A percentile compares a stretch with the other conserved stretches of the same genome.
phyloP scores from a whole-genome alignment of 2,329 filamentous ascomycete species.

The Saccharata proteae region DNA sequence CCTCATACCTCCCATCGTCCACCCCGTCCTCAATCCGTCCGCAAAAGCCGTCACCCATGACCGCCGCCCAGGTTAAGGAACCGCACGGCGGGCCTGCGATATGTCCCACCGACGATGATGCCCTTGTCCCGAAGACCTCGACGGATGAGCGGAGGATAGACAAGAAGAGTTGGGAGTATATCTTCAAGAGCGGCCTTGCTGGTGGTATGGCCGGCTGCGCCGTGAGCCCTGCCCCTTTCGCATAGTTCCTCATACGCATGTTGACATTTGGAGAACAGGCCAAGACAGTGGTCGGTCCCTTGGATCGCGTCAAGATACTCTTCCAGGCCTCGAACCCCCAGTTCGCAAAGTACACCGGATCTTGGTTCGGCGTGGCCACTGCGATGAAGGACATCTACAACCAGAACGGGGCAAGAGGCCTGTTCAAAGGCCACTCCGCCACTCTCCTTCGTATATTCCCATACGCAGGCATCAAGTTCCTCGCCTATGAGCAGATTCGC shows the following conservation, averaged over 20 bases:
- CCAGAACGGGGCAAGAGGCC: slow-evolving; percentile 58
- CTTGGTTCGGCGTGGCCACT: slow-evolving; percentile 70
- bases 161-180: slow-evolving; percentile 70
- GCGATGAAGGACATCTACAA: slow-evolving; percentile 76
- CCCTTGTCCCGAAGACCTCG: slow-evolving; percentile 31
- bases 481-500: slow-evolving; percentile 94
- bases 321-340: slow-evolving; percentile 93
- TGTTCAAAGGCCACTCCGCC: slow-evolving; percentile 90
- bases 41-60: slow-evolving; percentile 10
- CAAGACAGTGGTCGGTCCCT: slow-evolving; percentile 88
- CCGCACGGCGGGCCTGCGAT: slow-evolving; percentile 25
- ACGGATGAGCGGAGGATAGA: slow-evolving; percentile 36
- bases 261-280: slow-evolving; percentile 53
- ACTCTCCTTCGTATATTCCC: slow-evolving; percentile 92
- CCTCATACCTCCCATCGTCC: slow-evolving; percentile 9
- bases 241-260: slow-evolving; percentile 7
- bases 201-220: slow-evolving; percentile 87
- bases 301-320: slow-evolving; percentile 96
- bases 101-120: slow-evolving; percentile 41
- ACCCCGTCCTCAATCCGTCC: slow-evolving; percentile 2
- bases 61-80: slow-evolving; percentile 13
- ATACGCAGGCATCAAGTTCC: slow-evolving; percentile 94
- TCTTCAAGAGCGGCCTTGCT: slow-evolving; percentile 70
- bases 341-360: slow-evolving; percentile 84
- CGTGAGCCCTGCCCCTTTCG: slow-evolving; percentile 41